Percentiles rank a stretch among this genome's conserved stretches.
phyloP scores from a whole-genome alignment of 441 rosid species.

The Iberis amara region DNA sequence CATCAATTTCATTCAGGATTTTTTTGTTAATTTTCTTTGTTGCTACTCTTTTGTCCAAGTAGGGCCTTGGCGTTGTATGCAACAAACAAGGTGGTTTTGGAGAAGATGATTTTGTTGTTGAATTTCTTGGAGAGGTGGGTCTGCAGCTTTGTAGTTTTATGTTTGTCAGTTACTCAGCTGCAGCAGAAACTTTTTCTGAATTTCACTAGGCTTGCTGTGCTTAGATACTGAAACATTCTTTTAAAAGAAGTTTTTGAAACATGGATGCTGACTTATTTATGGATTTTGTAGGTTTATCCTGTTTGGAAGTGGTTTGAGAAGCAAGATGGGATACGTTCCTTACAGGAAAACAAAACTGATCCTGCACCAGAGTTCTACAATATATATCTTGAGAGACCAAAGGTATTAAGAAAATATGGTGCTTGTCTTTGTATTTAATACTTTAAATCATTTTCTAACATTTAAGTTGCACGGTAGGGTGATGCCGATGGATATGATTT shows the following conservation, averaged over 20 bases:
- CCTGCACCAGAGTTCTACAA: slow-evolving; percentile 99
- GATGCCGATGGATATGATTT: slow-evolving; percentile 99
- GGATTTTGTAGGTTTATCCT: slow-evolving; percentile 78
- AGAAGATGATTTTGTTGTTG: slow-evolving; percentile 93
- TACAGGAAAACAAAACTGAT: slow-evolving; percentile 89
- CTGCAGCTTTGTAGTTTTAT: slow-evolving; percentile 22
- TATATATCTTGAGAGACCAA: slow-evolving; percentile 98
- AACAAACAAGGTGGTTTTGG: slow-evolving; percentile 91
- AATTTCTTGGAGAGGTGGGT: slow-evolving; percentile 98
- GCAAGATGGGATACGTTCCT: slow-evolving; percentile 97
- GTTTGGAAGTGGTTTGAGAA: slow-evolving; percentile 99
- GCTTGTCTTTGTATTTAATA: slow-evolving; percentile 18
- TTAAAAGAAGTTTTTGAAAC: slow-evolving; percentile 12
- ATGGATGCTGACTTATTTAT: slow-evolving; percentile 21
- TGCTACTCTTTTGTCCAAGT: slow-evolving; percentile 28
- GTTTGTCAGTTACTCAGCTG: slow-evolving; percentile 20
- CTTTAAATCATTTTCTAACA: slow-evolving; percentile 24
- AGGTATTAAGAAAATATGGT: slow-evolving; percentile 47
- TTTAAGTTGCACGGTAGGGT: slow-evolving; percentile 56
- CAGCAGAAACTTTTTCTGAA: slow-evolving; percentile 15
- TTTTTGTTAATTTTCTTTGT: slow-evolving; percentile 22
- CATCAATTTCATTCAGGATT: slow-evolving; percentile 4
- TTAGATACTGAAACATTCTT: slow-evolving; percentile 16
- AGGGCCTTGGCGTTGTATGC: slow-evolving; percentile 99
- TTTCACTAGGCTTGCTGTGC: slow-evolving; percentile 14